A percentile compares a stretch with the other conserved stretches of the same genome.
phyloP scores from a whole-genome alignment of 1,139 yeast species.

The Pichia sp. region DNA sequence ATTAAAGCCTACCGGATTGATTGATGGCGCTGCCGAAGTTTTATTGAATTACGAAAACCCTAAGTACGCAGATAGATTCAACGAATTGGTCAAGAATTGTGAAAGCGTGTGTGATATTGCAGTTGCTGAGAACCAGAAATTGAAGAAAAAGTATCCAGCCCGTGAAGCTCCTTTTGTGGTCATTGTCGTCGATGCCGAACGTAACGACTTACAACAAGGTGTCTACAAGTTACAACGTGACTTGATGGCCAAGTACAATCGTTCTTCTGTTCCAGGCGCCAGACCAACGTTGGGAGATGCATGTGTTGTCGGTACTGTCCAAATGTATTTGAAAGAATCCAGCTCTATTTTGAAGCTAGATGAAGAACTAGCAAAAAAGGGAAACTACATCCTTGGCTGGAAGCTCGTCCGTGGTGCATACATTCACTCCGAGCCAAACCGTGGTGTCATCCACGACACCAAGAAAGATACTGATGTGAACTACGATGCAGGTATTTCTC shows the following conservation, averaged over 20 bases:
- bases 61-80: conserved; percentile 51
- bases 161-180: conserved; percentile 79
- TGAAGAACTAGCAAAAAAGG: conserved; percentile 56
- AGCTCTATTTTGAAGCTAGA: conserved; percentile 59
- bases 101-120: conserved; percentile 52
- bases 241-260: conserved; percentile 71
- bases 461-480: conserved; percentile 74
- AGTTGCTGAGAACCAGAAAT: conserved; percentile 48
- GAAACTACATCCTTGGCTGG: conserved; percentile 72
- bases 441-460: conserved; percentile 67
- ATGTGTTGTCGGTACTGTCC: conserved; percentile 87
- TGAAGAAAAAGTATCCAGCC: conserved; percentile 52
- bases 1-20: conserved; percentile 88
- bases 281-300: conserved; percentile 37
- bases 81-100: conserved; percentile 62
- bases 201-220: conserved; percentile 80
- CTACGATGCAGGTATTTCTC: conserved; percentile 62
- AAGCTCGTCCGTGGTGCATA: conserved; percentile 98
- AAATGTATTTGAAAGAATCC: conserved; percentile 81
- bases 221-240: conserved; percentile 87
- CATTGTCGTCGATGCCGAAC: conserved; percentile 90
- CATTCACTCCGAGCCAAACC: conserved; percentile 79
- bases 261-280: conserved; percentile 27
- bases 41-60: conserved; percentile 55
- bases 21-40: conserved; percentile 71